phyloP scores from a whole-genome alignment of 2,329 filamentous ascomycete genomes.

The Zasmidium citrigriseum region DNA sequence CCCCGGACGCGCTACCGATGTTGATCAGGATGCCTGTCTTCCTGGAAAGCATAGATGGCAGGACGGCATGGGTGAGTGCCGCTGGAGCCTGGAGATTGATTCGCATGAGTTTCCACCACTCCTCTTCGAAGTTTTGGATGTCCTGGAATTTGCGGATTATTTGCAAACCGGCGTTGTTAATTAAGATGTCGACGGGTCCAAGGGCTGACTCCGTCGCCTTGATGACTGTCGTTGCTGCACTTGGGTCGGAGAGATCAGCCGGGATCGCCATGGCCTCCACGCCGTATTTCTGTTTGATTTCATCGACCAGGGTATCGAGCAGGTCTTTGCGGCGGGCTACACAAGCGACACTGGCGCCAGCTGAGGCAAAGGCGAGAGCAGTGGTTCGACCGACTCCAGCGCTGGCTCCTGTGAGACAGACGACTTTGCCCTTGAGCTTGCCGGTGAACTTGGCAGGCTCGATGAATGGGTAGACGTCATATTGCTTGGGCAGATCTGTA shows the following conservation, averaged over 20 bases:
- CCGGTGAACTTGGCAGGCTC: constrained; percentile 19
- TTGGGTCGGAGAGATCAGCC: constrained; percentile 15
- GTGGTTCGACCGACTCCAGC: constrained; percentile 22
- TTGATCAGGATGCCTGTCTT: constrained; percentile 9
- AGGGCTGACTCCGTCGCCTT: constrained; percentile 15
- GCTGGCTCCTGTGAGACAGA: constrained; percentile 30
- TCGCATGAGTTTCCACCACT: neutral
- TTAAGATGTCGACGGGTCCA: constrained; percentile 21
- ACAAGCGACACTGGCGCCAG: constrained; percentile 23
- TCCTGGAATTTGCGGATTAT: neutral
- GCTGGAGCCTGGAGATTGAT: neutral
- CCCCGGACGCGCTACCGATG: constrained; percentile 2
- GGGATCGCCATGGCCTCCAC: constrained; percentile 20
- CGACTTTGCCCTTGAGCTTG: constrained; percentile 27
- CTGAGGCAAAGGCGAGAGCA: constrained; percentile 20
- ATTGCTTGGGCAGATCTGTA: constrained; percentile 4
- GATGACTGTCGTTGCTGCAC: constrained; percentile 19
- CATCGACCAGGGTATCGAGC: constrained; percentile 20
- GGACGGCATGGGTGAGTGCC: constrained; percentile 4
- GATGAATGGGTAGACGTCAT: constrained; percentile 21
- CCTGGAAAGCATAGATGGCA: constrained; percentile 5
- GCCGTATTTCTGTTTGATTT: constrained; percentile 17
- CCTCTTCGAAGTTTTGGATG: neutral
- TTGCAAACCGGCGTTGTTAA: constrained; percentile 18
- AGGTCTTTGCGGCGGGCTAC: constrained; percentile 24